Base-by-base conservation (phyloP, 2,329 filamentous ascomycete species). In the Botrytis aclada region DNA sequence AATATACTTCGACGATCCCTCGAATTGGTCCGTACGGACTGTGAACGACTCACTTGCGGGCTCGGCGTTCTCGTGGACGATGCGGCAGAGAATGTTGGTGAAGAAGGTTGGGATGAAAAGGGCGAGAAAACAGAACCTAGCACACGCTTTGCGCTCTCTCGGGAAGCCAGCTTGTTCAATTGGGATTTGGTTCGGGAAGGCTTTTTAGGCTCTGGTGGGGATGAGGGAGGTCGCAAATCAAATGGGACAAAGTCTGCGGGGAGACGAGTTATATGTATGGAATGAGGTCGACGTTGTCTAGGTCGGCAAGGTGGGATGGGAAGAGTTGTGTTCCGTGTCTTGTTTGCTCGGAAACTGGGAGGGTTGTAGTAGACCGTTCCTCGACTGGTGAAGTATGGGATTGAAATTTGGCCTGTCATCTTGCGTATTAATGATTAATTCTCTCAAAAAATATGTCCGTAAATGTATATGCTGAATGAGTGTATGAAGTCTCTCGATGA, bases 231-330 rank as follows among this genome's bases (percentile, higher is more conserved):
- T 70, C 77, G 69, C 2, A 80, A 72, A 61, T 84, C 83, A 73
- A 79, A 79, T 4, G 83, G 83, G 5, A 84, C 77, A 64, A 82
- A 84, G 41, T 85, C 80, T 74, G 84, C 61, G 80, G 84, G 75
- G 85, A 87, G 72, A 83, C 84, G 73, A 83, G 79, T 83, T 74
- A 88, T 88, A 79, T 87, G 85, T 74, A 89, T 88, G 60, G 86
- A 87, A 77, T 88, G 86, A 61, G 86, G 86, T 78, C 86, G 83
- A 76, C 86, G 84, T 73, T 81, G 84, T 76, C 86, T 84, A 72
- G 83, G 84, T 77, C 85, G 84, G 78, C 86, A 88, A 76, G 84
- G 82, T 72, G 81, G 83, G 65, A 76, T 80, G 73, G 80, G 84
- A 76, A 82, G 76, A n/a, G 74, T 74, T 39, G 74, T 58, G 41